A percentile compares a stretch with the other conserved stretches of the same genome.
Evolutionary conservation across 2,329 filamentous ascomycete genomes (phyloP).

Genomic region (Fusarium verticillioides): DNA sequence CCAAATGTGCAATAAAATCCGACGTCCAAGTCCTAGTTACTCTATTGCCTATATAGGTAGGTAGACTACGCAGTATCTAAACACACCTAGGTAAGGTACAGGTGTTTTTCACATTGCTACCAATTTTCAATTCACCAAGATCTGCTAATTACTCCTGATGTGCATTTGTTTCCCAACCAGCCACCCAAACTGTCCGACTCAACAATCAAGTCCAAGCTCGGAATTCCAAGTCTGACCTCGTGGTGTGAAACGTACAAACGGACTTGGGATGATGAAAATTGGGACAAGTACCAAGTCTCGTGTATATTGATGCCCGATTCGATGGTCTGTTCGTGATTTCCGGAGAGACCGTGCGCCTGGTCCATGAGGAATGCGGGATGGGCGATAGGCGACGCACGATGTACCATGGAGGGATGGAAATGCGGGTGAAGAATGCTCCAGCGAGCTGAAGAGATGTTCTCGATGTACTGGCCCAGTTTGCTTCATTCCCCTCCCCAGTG

Average conservation of each 20-base stretch:
- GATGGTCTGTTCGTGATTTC: background rate
- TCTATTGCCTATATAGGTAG: no score
- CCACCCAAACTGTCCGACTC: background rate
- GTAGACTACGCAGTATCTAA: background rate
- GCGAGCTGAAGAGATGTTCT: background rate
- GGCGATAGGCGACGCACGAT: conserved; percentile 2
- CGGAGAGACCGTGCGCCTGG: conserved; percentile 12
- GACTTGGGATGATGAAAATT: background rate
- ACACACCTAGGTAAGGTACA: background rate
- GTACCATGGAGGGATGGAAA: background rate
- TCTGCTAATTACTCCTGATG: background rate
- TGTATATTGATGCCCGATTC: conserved; percentile 1
- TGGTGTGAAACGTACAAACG: background rate
- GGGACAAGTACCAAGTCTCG: background rate
- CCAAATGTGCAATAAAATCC: background rate
- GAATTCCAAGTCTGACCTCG: background rate
- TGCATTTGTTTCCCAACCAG: background rate
- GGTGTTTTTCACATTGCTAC: background rate
- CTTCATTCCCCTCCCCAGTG: background rate
- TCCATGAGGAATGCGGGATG: conserved; percentile 1
- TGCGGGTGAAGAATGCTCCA: background rate
- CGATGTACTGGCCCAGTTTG: background rate
- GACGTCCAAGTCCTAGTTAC: background rate
- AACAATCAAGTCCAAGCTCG: conserved; percentile 8
- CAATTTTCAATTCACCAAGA: background rate